Conservation (phyloP, 2,329 filamentous ascomycete species). For the Moelleriella libera region DNA sequence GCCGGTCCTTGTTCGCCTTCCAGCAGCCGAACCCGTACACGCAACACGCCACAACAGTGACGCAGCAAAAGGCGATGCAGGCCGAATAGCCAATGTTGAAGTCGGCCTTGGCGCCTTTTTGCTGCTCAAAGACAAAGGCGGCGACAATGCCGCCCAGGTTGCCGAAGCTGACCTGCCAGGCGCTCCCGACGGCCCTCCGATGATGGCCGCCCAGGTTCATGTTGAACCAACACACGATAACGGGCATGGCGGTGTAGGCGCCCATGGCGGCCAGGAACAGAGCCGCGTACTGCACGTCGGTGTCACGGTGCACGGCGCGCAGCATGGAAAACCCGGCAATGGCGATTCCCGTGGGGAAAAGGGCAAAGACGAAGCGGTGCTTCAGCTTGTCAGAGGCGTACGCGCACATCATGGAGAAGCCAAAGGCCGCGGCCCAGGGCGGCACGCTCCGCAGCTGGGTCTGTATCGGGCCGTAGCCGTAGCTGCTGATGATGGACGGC, state of each 20-base stretch:
- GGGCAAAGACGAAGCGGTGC: constrained; percentile 62
- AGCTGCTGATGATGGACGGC: constrained; percentile 55
- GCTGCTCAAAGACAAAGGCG: constrained; percentile 52
- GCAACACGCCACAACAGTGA: constrained; percentile 48
- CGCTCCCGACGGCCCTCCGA: constrained; percentile 53
- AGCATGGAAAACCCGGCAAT: constrained; percentile 68
- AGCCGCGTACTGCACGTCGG: constrained; percentile 56
- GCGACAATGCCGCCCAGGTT: constrained; percentile 71
- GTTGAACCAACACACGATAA: constrained; percentile 72
- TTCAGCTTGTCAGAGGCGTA: constrained; percentile 53
- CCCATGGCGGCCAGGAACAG: constrained; percentile 74
- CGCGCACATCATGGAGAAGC: constrained; percentile 63
- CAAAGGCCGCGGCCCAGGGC: constrained; percentile 57
- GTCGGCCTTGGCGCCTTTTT: constrained; percentile 60
- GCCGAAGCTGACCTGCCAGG: constrained; percentile 67
- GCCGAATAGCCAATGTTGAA: constrained; percentile 56
- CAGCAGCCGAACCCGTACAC: constrained; percentile 46
- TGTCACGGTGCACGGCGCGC: constrained; percentile 54
- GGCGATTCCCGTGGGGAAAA: constrained; percentile 52
- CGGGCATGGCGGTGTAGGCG: constrained; percentile 77
- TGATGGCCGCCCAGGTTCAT: constrained; percentile 68
- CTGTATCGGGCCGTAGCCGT: constrained; percentile 44
- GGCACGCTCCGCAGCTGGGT: constrained; percentile 45
- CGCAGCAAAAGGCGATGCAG: constrained; percentile 44
- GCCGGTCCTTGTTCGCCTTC: constrained; percentile 45